Conservation (phyloP, 139 green algal species). For the Tetraselmis chui region DNA sequence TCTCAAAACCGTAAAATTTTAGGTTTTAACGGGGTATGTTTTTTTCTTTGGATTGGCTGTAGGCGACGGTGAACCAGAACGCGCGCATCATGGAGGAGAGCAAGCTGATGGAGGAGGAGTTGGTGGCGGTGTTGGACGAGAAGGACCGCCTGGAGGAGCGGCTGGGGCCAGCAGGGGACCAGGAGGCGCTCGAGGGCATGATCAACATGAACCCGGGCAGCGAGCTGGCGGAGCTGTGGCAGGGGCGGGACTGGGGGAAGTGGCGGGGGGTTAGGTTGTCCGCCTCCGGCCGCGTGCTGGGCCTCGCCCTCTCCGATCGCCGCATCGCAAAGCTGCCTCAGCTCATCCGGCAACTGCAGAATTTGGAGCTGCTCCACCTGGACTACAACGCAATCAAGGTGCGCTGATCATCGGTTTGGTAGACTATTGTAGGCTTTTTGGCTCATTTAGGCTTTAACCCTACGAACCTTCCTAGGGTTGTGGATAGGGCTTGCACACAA, state of each 20-base stretch:
- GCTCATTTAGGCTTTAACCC: no score
- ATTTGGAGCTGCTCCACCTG: background rate
- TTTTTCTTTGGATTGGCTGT: no score
- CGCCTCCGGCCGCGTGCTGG: background rate
- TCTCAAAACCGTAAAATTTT: no score
- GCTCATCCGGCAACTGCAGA: background rate
- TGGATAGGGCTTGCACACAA: no score
- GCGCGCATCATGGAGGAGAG: background rate
- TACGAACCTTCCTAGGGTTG: no score
- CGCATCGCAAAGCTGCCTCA: background rate
- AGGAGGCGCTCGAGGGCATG: background rate
- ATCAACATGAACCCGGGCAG: background rate
- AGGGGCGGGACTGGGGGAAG: background rate
- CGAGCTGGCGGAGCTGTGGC: background rate
- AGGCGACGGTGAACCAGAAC: background rate
- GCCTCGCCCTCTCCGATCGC: background rate
- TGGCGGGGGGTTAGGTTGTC: background rate
- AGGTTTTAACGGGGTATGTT: no score
- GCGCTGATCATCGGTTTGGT: no score
- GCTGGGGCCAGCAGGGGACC: background rate
- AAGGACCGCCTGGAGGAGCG: background rate
- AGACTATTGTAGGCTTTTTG: no score
- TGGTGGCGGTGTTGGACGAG: background rate
- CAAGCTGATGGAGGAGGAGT: background rate
- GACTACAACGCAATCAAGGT: background rate